Base-by-base conservation (phyloP, 495 filamentous ascomycete genomes). In the Amniculicola lignicola region DNA sequence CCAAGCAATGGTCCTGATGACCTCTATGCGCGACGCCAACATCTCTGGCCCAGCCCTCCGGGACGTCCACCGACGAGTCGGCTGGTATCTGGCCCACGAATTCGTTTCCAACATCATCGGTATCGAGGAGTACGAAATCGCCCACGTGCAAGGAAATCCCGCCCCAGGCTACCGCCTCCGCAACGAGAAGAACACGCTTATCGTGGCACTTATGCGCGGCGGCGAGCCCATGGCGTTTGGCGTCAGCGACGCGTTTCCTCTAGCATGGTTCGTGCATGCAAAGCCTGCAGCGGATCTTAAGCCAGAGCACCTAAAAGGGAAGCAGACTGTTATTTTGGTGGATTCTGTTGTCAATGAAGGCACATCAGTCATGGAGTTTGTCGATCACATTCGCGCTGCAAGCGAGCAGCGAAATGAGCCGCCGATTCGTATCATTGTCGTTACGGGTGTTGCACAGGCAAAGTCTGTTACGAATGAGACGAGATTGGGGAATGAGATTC, bases 171-270 rank as follows among this genome's bases (percentile, higher is more conserved):
- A 82, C 62, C 75, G 75, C 9, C 73, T 86, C 6, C 31, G 49
- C 0, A 29, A 76, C 35, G 80, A 87, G 66, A 5, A 68, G 7
- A 54, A 68, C 16, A 86, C 81, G 3, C 56, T 74, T 14, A 85
- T 87, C 37, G 74, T 87, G 11, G 67, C 81, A 0, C 66, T 87
- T 21, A 85, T 87, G 83, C 79, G 83, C 24, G 83, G 79, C 16
- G 83, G 83, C 22, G 82, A 85, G 64, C 71, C 83, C 11, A 82
- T 87, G 79, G 84, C 83, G n/a, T 69, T 75, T 4, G 83, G 83
- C 4, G 74, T 87, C 52, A 82, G 64, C 59, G 73, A 82, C 1
- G 77, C 71, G 19, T 79, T 85, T 24, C 77, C 78, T 0, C 53
- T 63, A 0, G 79, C 82, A 12, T 75, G 69, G 63, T 82, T 85